phyloP scores from a whole-genome alignment of 139 green algal species.

The Choricystis sp. region DNA sequence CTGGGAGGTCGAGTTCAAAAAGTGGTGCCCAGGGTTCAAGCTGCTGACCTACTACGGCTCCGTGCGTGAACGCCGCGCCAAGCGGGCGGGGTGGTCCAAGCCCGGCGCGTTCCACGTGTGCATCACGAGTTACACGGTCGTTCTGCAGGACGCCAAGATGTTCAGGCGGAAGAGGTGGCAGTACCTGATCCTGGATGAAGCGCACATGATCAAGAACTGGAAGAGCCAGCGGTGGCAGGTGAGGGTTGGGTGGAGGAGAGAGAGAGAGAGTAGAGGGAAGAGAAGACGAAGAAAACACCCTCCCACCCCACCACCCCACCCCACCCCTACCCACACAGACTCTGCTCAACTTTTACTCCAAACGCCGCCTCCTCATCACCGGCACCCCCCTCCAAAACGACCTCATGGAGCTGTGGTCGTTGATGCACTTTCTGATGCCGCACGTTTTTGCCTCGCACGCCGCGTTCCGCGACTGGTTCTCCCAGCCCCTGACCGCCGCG shows the following conservation, averaged over 20 bases:
- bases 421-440: slow-evolving; percentile 99
- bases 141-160: slow-evolving; percentile 83
- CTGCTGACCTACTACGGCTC: slow-evolving; percentile 95
- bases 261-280: too few species aligned
- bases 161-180: slow-evolving; percentile 95
- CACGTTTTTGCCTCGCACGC: slow-evolving; percentile 67
- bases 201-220: slow-evolving; percentile 99
- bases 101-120: slow-evolving; percentile 96
- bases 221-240: slow-evolving; percentile 83
- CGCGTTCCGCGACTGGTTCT: slow-evolving; percentile 97
- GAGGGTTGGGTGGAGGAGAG: too few species aligned
- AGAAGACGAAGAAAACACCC: too few species aligned
- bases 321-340: too few species aligned
- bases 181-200: slow-evolving; percentile 98
- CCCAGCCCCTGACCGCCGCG: slow-evolving; percentile 75
- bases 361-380: slow-evolving; percentile 89
- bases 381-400: slow-evolving; percentile 88
- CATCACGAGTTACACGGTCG: slow-evolving; percentile 95
- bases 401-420: slow-evolving; percentile 94
- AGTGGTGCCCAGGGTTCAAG: slow-evolving; percentile 97
- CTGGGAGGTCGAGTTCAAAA: slow-evolving; percentile 99
- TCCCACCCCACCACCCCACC: too few species aligned
- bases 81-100: slow-evolving; percentile 94
- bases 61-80: slow-evolving; percentile 78
- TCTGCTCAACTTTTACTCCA: slow-evolving; percentile 91